A percentile compares a stretch with the other conserved stretches of the same genome.
phyloP scores from a whole-genome alignment of 2,329 filamentous ascomycete genomes.

The Truncatella angustata region DNA sequence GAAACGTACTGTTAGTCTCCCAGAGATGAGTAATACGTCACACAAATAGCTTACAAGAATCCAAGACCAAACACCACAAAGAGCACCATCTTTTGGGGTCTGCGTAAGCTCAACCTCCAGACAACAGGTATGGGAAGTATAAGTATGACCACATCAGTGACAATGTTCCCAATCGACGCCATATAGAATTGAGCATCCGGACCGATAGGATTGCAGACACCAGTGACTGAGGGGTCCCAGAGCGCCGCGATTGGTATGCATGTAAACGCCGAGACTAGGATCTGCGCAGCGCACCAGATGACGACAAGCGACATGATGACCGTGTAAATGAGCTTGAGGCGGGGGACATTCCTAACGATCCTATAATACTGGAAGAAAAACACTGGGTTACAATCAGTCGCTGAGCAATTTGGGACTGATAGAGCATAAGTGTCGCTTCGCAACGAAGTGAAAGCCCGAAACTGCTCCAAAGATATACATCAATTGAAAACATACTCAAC shows the following conservation, averaged over 20 bases:
- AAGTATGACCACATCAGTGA: background rate
- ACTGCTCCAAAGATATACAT: too few relatives aligned
- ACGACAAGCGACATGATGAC: background rate
- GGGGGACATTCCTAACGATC: background rate
- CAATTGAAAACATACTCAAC: too few relatives aligned
- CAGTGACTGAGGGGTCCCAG: background rate
- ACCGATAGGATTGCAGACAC: background rate
- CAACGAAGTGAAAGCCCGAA: too few relatives aligned
- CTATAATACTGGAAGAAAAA: constrained; percentile 5
- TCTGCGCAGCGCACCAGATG: background rate
- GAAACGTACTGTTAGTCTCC: background rate
- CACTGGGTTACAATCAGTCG: too few relatives aligned
- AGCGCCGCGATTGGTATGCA: background rate
- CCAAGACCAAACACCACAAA: background rate
- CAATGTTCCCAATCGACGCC: background rate
- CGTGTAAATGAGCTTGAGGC: background rate
- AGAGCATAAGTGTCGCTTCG: too few relatives aligned
- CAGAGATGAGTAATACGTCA: background rate
- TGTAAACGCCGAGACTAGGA: background rate
- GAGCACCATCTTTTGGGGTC: background rate
- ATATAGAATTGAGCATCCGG: background rate
- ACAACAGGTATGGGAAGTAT: background rate
- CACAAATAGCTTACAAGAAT: constrained; percentile 5
- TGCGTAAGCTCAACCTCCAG: background rate
- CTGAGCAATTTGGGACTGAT: too few relatives aligned